These are phyloP conservation scores for Platanthera zijinensis DNA, from an alignment of 106 monocot species.

Conservation along the genomic window DNA sequence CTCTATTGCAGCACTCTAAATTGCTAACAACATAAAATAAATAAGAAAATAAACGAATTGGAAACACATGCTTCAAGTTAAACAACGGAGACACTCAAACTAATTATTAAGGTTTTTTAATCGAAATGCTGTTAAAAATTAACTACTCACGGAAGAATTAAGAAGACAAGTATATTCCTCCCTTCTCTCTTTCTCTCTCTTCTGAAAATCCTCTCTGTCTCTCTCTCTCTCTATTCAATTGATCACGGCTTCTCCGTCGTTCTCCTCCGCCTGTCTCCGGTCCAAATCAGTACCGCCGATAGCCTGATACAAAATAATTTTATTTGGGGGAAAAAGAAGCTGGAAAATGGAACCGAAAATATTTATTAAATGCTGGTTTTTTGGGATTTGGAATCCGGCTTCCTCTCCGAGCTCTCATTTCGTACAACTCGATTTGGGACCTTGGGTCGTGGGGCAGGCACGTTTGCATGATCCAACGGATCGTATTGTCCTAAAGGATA, in stretches of 20 bases:
- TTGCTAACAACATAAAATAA: background rate
- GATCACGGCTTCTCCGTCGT: background rate
- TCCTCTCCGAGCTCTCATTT: background rate
- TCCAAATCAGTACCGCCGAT: background rate
- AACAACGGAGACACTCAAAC: background rate
- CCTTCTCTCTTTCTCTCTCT: background rate
- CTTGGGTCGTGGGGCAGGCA: background rate
- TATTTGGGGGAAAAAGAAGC: background rate
- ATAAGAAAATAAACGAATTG: background rate
- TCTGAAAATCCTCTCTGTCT: background rate
- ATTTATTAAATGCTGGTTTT: background rate
- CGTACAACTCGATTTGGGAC: background rate
- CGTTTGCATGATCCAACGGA: too few species aligned
- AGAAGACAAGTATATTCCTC: background rate
- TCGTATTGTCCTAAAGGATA: too few species aligned
- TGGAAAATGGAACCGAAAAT: background rate
- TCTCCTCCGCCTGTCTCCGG: background rate
- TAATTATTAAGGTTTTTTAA: background rate
- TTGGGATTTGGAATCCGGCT: background rate
- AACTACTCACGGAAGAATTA: background rate
- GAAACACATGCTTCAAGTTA: background rate
- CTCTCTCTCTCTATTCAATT: background rate
- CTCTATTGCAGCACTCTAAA: background rate
- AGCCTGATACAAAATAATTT: background rate
- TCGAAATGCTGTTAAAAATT: background rate